phyloP scores from a whole-genome alignment of 345 rosid species.

The Gossypium herbaceum region DNA sequence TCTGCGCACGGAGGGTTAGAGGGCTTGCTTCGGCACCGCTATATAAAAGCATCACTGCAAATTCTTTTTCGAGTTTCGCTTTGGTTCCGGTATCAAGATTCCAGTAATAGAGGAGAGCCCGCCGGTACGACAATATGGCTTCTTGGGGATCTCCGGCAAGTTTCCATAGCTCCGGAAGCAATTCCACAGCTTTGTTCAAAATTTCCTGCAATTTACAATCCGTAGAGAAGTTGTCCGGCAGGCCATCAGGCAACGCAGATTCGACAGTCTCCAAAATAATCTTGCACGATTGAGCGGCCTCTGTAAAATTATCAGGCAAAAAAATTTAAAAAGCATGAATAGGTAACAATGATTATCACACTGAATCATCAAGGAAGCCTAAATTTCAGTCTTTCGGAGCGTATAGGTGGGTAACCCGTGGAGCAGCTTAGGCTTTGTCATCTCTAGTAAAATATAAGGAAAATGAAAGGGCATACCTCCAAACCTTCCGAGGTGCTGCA shows the following conservation, averaged over 20 bases:
- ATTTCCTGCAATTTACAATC: constrained; percentile 52
- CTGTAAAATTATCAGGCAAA: constrained; percentile 35
- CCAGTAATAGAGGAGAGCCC: constrained; percentile 64
- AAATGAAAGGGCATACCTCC: constrained; percentile 33
- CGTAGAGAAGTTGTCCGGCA: constrained; percentile 43
- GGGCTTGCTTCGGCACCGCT: constrained; percentile 63
- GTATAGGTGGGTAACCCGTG: not conserved
- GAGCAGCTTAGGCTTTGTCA: not conserved
- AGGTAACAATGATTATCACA: not conserved
- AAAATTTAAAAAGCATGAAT: not conserved
- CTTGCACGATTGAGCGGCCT: constrained; percentile 70
- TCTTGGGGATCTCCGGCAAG: constrained; percentile 51
- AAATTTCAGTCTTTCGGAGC: not conserved
- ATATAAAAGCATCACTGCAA: constrained; percentile 61
- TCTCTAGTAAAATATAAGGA: not conserved
- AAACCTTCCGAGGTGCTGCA: constrained; percentile 58
- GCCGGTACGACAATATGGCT: constrained; percentile 54
- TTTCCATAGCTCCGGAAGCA: constrained; percentile 73
- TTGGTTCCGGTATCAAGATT: constrained; percentile 50
- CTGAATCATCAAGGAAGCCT: not conserved
- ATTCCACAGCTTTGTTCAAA: constrained; percentile 58
- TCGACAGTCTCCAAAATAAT: constrained; percentile 59
- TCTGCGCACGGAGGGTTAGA: constrained; percentile 58
- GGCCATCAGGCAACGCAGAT: constrained; percentile 67
- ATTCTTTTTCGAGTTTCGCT: constrained; percentile 56